Evolutionary conservation across 192 early-diverging fungal genomes (phyloP).

Genomic region (Podila horticola): DNA sequence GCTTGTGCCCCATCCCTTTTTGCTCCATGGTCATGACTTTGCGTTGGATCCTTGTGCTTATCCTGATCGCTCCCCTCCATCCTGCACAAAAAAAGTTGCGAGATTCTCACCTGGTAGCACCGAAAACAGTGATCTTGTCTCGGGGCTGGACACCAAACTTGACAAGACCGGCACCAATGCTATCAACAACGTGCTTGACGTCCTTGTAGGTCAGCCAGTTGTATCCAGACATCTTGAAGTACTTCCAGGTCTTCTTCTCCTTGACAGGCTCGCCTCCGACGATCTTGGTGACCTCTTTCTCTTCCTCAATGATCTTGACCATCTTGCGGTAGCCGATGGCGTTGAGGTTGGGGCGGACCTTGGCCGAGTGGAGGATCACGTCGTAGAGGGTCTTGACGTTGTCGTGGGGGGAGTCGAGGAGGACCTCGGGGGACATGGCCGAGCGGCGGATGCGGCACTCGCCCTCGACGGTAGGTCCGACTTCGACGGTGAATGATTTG

Average conservation of each 20-base stretch:
- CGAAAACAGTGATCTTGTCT: constrained; percentile 68
- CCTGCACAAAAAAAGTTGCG: not conserved
- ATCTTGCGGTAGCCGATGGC: constrained; percentile 76
- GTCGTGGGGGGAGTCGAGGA: constrained; percentile 30
- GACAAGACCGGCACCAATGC: constrained; percentile 75
- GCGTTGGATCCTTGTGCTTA: too few relatives aligned
- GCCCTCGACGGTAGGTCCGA: constrained; percentile 21
- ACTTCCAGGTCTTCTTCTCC: constrained; percentile 85
- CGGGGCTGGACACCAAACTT: constrained; percentile 62
- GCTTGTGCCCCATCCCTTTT: too few relatives aligned
- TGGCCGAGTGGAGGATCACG: constrained; percentile 64
- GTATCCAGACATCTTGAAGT: constrained; percentile 78
- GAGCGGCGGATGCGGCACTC: constrained; percentile 55
- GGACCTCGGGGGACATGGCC: constrained; percentile 20
- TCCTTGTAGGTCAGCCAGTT: constrained; percentile 81
- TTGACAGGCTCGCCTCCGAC: constrained; percentile 60
- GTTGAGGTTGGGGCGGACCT: constrained; percentile 61
- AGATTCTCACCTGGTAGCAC: constrained; percentile 66
- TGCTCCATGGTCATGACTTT: too few relatives aligned
- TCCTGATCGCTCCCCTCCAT: too few relatives aligned
- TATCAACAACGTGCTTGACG: constrained; percentile 54
- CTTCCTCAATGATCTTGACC: constrained; percentile 71
- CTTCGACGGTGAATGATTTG: constrained; percentile 23
- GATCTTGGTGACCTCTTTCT: constrained; percentile 73
- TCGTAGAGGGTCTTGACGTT: constrained; percentile 75